Conservation (phyloP, 176 grass and related monocot species). For the Alopecurus myosuroides region DNA sequence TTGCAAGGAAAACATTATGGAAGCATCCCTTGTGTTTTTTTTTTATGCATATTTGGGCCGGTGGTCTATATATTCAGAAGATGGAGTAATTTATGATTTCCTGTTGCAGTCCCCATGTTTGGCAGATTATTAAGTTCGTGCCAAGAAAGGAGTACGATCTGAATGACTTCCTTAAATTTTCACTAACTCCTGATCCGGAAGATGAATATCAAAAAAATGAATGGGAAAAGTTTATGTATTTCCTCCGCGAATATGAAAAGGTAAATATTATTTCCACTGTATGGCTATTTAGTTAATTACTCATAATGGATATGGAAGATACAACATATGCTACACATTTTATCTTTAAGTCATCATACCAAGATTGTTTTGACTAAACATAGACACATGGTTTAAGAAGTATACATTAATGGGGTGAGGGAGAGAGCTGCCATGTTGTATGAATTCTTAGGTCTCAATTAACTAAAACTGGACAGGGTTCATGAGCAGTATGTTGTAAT, state of each 20-base stretch:
- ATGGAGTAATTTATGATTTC: not conserved
- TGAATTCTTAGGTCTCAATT: constrained; percentile 4
- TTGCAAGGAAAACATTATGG: not conserved
- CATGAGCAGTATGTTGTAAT: not conserved
- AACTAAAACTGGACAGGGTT: not conserved
- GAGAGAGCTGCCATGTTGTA: not conserved
- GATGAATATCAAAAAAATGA: constrained; percentile 34
- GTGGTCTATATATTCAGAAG: not conserved
- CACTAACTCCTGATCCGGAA: constrained; percentile 47
- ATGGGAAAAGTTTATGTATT: constrained; percentile 47
- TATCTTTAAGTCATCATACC: not conserved
- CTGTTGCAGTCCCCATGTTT: constrained; percentile 33
- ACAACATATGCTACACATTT: not conserved
- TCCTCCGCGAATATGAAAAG: constrained; percentile 26
- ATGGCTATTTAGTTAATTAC: not conserved
- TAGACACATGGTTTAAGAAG: not conserved
- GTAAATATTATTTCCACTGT: constrained; percentile 21
- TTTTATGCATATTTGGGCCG: not conserved
- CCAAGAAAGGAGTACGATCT: constrained; percentile 1
- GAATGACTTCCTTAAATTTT: constrained; percentile 29
- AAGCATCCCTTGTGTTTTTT: not conserved
- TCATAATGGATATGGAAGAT: not conserved
- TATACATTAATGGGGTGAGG: not conserved
- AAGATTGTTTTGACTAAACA: not conserved
- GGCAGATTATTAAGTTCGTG: constrained; percentile 39